Conservation (phyloP, 169 alveolate species). For the Plasmodium chabaudi region DNA sequence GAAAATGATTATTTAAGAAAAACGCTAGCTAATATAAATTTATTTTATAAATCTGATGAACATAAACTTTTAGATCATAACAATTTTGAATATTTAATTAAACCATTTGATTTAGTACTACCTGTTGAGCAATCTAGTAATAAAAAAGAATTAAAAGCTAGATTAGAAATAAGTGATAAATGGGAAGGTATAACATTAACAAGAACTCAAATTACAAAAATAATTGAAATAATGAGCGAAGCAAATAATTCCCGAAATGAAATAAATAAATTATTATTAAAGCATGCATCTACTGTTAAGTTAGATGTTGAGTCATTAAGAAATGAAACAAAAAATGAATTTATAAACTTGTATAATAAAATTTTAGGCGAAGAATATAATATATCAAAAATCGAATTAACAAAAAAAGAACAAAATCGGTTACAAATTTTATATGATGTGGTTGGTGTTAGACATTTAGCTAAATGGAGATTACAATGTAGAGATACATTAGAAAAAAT, state of each 20-base stretch:
- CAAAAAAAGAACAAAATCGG: conserved; percentile 77
- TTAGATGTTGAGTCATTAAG: conserved; percentile 86
- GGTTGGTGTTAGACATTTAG: conserved; percentile 89
- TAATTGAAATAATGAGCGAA: conserved; percentile 84
- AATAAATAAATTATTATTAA: conserved; percentile 82
- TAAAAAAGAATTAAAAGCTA: conserved; percentile 80
- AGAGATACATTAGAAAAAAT: conserved; percentile 75
- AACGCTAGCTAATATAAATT: conserved; percentile 35
- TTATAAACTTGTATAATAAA: conserved; percentile 84
- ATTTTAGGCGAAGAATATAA: conserved; percentile 72
- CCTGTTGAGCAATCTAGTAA: conserved; percentile 76
- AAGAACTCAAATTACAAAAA: conserved; percentile 81
- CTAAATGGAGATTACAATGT: conserved; percentile 88
- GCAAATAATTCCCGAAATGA: conserved; percentile 79
- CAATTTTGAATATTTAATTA: conserved; percentile 76
- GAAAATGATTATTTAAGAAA: conserved; percentile 47
- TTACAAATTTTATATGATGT: conserved; percentile 84
- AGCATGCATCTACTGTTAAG: conserved; percentile 83
- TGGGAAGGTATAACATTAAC: conserved; percentile 84
- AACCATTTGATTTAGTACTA: conserved; percentile 77
- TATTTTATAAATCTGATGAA: conserved; percentile 49
- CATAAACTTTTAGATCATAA: conserved; percentile 56
- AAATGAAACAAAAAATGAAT: conserved; percentile 85
- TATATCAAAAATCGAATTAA: conserved; percentile 68
- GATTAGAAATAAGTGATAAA: conserved; percentile 80